A percentile compares a stretch with the other conserved stretches of the same genome.
These are phyloP conservation scores for Melanogaster broomeanus DNA, from an alignment of 768 basidiomycete species.

Conservation along the genomic window DNA sequence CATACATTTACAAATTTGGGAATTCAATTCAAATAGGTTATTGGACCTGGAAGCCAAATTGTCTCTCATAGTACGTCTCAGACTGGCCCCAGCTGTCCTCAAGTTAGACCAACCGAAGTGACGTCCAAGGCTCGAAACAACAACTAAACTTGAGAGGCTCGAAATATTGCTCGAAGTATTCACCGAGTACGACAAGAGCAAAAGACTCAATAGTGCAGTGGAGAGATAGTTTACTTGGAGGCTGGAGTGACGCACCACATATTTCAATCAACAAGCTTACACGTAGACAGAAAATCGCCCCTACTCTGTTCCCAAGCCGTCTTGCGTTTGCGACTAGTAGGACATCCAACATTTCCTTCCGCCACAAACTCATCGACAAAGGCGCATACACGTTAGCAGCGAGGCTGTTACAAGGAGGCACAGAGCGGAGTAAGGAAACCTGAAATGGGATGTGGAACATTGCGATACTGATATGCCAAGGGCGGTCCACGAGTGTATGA, in stretches of 20 bases:
- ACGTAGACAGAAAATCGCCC: constrained; percentile 2
- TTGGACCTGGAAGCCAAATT: constrained; percentile 25
- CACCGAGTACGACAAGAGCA: constrained; percentile 36
- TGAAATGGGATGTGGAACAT: background rate
- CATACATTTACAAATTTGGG: too few relatives aligned
- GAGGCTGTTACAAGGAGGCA: background rate
- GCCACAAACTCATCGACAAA: constrained; percentile 32
- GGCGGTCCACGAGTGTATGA: too few relatives aligned
- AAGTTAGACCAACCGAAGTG: constrained; percentile 7
- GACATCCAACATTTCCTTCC: constrained; percentile 27
- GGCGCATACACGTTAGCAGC: constrained; percentile 25
- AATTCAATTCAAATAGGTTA: too few relatives aligned
- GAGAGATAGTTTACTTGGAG: constrained; percentile 39
- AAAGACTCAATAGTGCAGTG: constrained; percentile 32
- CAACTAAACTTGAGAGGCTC: constrained; percentile 28
- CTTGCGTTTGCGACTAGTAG: constrained; percentile 37
- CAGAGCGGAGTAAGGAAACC: background rate
- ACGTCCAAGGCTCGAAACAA: constrained; percentile 34
- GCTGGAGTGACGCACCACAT: constrained; percentile 15
- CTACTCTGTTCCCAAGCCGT: constrained; percentile 51
- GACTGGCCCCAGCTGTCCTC: constrained; percentile 3
- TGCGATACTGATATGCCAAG: background rate
- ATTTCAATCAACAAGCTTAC: background rate
- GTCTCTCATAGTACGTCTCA: constrained; percentile 24
- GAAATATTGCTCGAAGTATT: constrained; percentile 20